Conservation (phyloP, 2,329 filamentous ascomycete genomes). For the Penicillium sumatraense region DNA sequence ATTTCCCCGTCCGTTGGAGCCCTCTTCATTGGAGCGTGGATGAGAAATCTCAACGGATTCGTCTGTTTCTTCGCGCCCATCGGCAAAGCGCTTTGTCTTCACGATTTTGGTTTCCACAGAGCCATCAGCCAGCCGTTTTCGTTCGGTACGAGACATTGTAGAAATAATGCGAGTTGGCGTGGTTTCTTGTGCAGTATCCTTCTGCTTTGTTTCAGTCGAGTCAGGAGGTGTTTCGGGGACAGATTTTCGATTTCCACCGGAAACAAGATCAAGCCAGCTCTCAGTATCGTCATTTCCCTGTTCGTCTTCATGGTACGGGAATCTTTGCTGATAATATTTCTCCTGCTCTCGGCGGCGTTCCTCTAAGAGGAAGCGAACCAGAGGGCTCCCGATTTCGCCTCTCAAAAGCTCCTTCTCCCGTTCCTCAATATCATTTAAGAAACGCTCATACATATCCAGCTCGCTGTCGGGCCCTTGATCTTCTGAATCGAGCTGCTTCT, state of each 20-base stretch:
- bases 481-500: conserved; percentile 30
- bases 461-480: conserved; percentile 49
- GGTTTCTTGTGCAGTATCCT: conserved; percentile 10
- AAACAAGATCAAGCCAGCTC: conserved; percentile 34
- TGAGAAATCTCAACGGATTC: conserved; percentile 55
- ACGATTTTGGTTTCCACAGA: conserved; percentile 62
- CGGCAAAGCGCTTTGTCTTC: conserved; percentile 62
- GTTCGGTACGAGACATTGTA: conserved; percentile 62
- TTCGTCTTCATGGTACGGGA: conserved; percentile 8
- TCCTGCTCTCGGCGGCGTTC: conserved; percentile 32
- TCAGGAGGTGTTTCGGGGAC: conserved; percentile 23
- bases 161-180: conserved; percentile 51
- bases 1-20: conserved; percentile 3
- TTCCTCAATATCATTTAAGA: conserved; percentile 45
- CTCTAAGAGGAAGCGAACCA: conserved; percentile 41
- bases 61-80: conserved; percentile 63
- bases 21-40: conserved; percentile 21
- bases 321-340: conserved; percentile 21
- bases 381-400: conserved; percentile 36
- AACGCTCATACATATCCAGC: conserved; percentile 58
- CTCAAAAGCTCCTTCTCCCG: conserved; percentile 37
- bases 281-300: conserved; percentile 26
- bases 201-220: neutral
- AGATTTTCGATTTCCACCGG: conserved; percentile 29
- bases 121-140: conserved; percentile 60